Conservation (phyloP, 805 yeast genomes). For the Barnettozyma sp. region DNA sequence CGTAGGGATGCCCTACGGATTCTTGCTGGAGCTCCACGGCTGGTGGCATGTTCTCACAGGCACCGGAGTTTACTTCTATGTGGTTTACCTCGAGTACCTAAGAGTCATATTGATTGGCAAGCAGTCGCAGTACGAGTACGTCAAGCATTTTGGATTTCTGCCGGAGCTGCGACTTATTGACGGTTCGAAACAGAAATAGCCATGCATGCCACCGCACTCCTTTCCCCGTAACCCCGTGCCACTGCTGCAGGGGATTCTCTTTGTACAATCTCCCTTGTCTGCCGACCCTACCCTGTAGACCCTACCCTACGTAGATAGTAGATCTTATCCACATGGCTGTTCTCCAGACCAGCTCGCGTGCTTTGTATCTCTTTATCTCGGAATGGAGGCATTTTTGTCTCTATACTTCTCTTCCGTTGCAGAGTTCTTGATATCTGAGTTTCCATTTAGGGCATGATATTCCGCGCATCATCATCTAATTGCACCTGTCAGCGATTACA, state of each 20-base stretch:
- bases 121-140: conserved; percentile 48
- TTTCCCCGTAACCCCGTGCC: no score
- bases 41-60: conserved; percentile 97
- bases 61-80: conserved; percentile 78
- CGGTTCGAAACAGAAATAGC: conserved; percentile 1
- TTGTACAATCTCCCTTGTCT: no score
- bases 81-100: conserved; percentile 71
- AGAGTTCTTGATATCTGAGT: no score
- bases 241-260: no score
- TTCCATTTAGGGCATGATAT: not conserved
- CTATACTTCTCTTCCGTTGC: no score
- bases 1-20: conserved; percentile 79
- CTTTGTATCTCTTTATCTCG: no score
- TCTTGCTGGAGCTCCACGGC: conserved; percentile 84
- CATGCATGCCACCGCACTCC: no score
- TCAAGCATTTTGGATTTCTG: conserved; percentile 52
- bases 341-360: no score
- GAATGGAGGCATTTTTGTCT: no score
- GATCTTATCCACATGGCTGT: no score
- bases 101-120: conserved; percentile 56
- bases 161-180: conserved; percentile 33
- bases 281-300: no score
- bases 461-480: not conserved
- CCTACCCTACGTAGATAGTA: no score
- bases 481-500: not conserved